phyloP scores from a whole-genome alignment of 129 eudicot genomes.

The Chrysanthemum seticuspe region DNA sequence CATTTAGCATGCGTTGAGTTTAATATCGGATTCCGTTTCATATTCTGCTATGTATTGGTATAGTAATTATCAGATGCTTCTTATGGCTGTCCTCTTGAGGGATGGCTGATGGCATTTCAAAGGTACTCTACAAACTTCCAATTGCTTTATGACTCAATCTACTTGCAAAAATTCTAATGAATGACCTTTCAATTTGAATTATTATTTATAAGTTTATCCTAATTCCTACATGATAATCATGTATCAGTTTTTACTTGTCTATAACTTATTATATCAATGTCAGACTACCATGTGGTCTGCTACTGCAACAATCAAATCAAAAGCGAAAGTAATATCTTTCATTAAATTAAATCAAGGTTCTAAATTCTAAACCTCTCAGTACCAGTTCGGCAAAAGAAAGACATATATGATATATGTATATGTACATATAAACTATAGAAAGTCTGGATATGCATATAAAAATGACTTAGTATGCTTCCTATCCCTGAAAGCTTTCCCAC shows the following conservation, averaged over 20 bases:
- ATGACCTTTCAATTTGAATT: conserved; percentile 9
- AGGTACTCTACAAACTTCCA: conserved; percentile 5
- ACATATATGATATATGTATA: neutral
- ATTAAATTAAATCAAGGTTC: neutral
- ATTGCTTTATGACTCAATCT: conserved; percentile 6
- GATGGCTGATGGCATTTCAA: too few relatives aligned
- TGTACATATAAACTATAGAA: conserved; percentile 9
- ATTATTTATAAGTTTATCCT: neutral
- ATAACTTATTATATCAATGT: neutral
- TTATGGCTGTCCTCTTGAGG: too few relatives aligned
- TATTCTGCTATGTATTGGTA: too few relatives aligned
- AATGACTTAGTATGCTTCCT: neutral
- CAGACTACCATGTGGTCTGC: conserved; percentile 3
- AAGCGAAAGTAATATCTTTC: neutral
- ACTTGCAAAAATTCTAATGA: conserved; percentile 10
- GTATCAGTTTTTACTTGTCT: neutral
- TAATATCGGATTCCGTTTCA: too few relatives aligned
- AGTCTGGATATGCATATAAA: neutral
- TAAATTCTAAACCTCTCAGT: neutral
- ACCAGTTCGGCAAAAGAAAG: neutral
- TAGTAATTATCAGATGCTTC: too few relatives aligned
- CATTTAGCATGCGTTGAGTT: too few relatives aligned
- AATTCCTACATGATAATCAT: conserved; percentile 1
- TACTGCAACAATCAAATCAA: too few relatives aligned
- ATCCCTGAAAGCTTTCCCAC: conserved; percentile 1